phyloP scores from a whole-genome alignment of 441 rosid species.

The Mallotus japonicus region DNA sequence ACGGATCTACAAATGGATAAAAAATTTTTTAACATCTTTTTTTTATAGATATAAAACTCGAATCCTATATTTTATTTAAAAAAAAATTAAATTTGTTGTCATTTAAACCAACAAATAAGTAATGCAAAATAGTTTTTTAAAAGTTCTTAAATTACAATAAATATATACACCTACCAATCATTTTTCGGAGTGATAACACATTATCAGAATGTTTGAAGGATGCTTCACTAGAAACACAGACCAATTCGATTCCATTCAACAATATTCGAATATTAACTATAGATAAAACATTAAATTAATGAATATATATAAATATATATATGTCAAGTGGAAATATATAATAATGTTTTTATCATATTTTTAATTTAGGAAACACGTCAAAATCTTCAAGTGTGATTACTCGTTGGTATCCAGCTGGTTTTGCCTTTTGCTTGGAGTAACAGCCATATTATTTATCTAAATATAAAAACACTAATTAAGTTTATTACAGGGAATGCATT shows the following conservation, averaged over 20 bases:
- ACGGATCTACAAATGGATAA: too few species aligned
- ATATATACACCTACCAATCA: background rate
- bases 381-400: background rate
- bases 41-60: too few species aligned
- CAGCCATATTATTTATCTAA: slow-evolving; percentile 11
- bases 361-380: slow-evolving; percentile 12
- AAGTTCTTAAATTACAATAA: too few species aligned
- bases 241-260: background rate
- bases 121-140: too few species aligned
- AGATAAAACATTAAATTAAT: background rate
- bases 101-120: too few species aligned
- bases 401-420: slow-evolving; percentile 32
- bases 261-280: background rate
- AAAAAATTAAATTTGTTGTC: too few species aligned
- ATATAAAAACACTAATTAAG: background rate
- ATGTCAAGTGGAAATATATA: too few species aligned
- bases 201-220: background rate
- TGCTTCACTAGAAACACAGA: background rate
- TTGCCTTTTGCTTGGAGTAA: slow-evolving; percentile 31
- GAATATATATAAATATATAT: background rate
- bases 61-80: too few species aligned
- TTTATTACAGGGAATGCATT: too few species aligned
- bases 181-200: background rate
- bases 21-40: too few species aligned
- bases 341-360: background rate